Base-by-base conservation (phyloP, 768 basidiomycete genomes). In the Kwoniella mangroviensis region DNA sequence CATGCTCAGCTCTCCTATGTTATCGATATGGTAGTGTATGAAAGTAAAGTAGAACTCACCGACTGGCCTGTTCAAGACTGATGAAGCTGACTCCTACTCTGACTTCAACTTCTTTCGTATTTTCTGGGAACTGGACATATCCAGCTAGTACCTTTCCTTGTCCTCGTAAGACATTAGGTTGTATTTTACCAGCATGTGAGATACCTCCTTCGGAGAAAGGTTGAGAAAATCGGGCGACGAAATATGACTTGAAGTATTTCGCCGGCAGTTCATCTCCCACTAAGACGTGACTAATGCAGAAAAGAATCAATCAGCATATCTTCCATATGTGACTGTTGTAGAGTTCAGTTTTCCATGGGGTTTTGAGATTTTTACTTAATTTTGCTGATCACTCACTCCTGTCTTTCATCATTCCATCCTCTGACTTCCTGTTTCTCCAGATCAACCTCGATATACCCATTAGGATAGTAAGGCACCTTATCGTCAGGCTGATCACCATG, bases 1-100 rank as follows among this genome's bases (percentile, higher is more conserved):
- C 34, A 34, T 34, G 34, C 34, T 34, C 34, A 34, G 34, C 34
- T 34, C 34, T 34, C 34, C 34, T 34, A 34, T 34, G 34, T 34
- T 34, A 34, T 34, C 34, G 34, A 7, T 34, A 34, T 34, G 6
- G 34, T 7, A 34, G 34, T 34, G 34, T 34, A 34, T 34, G 34
- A 34, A 7, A 7, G 34, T 34, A 34, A 6, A 7, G 34, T 7
- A 5, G 6, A 10, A 71, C 75, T 66, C 51, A 79, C 74, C 70
- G 73, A 45, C 87, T 81, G 0, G 90, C 90, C 69, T 91, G 90
- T 3, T 89, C 88, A 7, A 88, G 83, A 0, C 89, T 90, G 67
- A 92, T 90, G 79, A 91, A 91, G 4, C 90, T 91, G 3, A 90
- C 89, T 2, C 90, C 90, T 1, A 92, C 84, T 12, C 89, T 85